Evolutionary conservation across 805 yeast species (phyloP), one percentile per base, ranked within the genome.

Genomic region (Metahyphopichia silvanorum): DNA sequence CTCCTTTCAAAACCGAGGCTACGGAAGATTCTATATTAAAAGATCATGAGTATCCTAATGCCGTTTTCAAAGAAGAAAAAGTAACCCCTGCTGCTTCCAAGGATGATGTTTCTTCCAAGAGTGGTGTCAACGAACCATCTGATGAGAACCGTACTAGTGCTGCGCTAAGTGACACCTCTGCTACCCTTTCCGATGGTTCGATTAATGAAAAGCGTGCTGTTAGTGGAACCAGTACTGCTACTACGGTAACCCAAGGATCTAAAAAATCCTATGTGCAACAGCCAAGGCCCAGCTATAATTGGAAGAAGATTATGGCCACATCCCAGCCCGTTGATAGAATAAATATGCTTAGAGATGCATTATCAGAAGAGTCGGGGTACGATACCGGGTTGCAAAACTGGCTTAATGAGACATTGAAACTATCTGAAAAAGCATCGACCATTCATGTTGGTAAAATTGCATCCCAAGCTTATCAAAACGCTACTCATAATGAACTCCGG

Each of bases 391-490:
- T 82, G n/a, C 67, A 67, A 16, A 59, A 66, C 2, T 82, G 85
- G 82, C 60, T 79, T 50, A 52, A 45, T 51, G 77, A 50, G 55
- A 61, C 68, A 43, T 63, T 63, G 54, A 69, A 42, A 49, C 64
- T 44, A 47, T 56, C 59, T 1, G 59, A 55, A 29, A 47, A 44
- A 20, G 44, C 57, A 7, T 50, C 61, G n/a, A 58, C 44, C 35
- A 66, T 65, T 17, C 71, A 57, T 37, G 62, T 72, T 31, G 79
- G 79, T 0, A 66, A 66, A 13, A 71, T 78, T 39, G 88, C 82
- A 2, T 62, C 73, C 19, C 76, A 72, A 34, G 87, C 86, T 2
- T 81, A 79, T 51, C 78, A 76, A 23, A 78, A 79, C 46, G 83
- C 85, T 1, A 66, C 75, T 5, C 76, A 75, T 44, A 71, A 65